A percentile compares a stretch with the other conserved stretches of the same genome.
Evolutionary conservation across 495 filamentous ascomycete species (phyloP).

Genomic region (Aspergillus conjunctus): DNA sequence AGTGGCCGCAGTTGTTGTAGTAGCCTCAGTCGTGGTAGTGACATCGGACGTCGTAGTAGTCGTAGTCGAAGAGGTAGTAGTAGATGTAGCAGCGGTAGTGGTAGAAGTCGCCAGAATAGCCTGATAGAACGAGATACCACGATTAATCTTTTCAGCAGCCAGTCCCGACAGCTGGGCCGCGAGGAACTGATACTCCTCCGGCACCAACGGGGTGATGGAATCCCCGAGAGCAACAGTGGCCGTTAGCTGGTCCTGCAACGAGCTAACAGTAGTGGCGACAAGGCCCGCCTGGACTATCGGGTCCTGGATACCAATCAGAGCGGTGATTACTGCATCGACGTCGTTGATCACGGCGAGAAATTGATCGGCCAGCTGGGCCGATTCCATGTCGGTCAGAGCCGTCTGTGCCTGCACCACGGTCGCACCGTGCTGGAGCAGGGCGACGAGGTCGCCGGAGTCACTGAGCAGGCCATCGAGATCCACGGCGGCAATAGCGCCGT

Average conservation of each 20-base stretch:
- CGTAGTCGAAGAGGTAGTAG: not conserved
- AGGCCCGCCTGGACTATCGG: not conserved
- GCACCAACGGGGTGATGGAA: not conserved
- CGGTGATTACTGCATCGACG: not conserved
- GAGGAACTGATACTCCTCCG: not conserved
- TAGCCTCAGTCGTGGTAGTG: not conserved
- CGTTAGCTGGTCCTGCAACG: not conserved
- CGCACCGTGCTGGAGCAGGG: not conserved
- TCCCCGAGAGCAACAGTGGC: not conserved
- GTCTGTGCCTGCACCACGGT: not conserved
- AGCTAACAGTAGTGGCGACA: not conserved
- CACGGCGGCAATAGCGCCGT: not conserved
- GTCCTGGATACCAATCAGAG: not conserved
- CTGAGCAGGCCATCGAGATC: not conserved
- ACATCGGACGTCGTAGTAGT: not conserved
- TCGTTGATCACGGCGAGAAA: not conserved
- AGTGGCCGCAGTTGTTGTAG: too few species aligned
- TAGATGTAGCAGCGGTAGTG: not conserved
- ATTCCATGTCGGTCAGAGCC: not conserved
- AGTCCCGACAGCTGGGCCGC: not conserved
- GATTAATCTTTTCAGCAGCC: not conserved
- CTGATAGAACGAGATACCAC: not conserved
- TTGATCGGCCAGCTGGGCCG: not conserved
- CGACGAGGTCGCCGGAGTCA: not conserved
- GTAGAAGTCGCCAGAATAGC: not conserved